Base-by-base conservation (phyloP, 768 basidiomycete species). In the Pleurotus eryngii region DNA sequence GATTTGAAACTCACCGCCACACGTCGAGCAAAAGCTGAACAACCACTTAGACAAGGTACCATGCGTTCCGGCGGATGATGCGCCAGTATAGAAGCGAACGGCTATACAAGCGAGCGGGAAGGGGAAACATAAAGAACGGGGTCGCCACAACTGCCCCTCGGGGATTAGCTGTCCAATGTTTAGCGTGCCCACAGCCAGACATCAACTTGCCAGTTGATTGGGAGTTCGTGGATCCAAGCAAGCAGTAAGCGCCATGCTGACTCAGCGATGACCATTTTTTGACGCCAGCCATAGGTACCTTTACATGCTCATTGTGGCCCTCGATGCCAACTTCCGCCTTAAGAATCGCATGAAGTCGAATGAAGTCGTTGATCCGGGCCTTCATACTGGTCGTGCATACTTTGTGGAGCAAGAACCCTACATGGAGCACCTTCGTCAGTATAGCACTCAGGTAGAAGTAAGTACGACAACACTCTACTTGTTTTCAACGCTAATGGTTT, bases 321-420 rank as follows among this genome's bases (percentile, higher is more conserved):
- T 70, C 2, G 69, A 71, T 50, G 67, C 67, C 2, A 69, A 69
- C 45, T 71, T 70, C 45, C 63, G 64, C 3, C 61, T 71, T 3
- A 67, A 67, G 40, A 58, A 67, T 12, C 60, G 61, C 50, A 70
- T 64, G 14, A 55, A 62, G 4, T 64, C 64, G 2, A 59, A n/a
- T n/a, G 58, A 64, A n/a, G 64, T 42, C 2, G 24, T 45, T 2
- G 67, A 69, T 50, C 67, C 67, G 1, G 59, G 63, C 0, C 59
- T 72, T 1, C 60, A 63, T n/a, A 55, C 59, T 5, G 68, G 71
- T 9, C 63, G 61, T 46, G 61, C 66, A 5, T 70, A 63, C 43
- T 55, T 67, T 30, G 59, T 65, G 3, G 59, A 64, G 57, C 49
- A 60, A 24, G 45, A 12, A 30, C 46, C 58, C 1, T 71, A 64